Evolutionary conservation across 352 stramenopile species (phyloP).

Genomic region (Saprolegnia parasitica): DNA sequence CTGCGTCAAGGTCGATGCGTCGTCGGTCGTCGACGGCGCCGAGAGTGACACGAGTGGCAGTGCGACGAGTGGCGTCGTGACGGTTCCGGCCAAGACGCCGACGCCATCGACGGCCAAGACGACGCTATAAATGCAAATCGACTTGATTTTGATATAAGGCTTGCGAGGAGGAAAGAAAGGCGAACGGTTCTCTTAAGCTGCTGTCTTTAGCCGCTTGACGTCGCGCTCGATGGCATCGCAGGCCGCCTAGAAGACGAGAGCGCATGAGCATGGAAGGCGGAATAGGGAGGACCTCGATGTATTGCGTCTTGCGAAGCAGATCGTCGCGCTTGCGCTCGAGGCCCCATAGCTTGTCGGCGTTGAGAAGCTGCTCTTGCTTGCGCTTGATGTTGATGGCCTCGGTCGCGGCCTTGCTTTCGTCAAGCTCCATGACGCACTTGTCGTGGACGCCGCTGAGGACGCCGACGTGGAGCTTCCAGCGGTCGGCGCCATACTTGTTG

Average conservation of each 20-base stretch:
- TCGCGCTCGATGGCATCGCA: conserved; percentile 35
- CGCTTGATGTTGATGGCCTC: conserved; percentile 57
- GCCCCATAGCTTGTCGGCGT: conserved; percentile 50
- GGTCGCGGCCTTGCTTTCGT: conserved; percentile 36
- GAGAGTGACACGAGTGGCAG: conserved; percentile 22
- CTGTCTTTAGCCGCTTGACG: conserved; percentile 30
- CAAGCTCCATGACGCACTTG: conserved; percentile 37
- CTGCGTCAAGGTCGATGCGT: conserved; percentile 47
- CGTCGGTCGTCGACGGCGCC: conserved; percentile 36
- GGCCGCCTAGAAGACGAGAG: conserved; percentile 31
- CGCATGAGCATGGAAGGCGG: neutral
- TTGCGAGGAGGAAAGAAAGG: neutral
- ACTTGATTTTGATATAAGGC: conserved; percentile 24
- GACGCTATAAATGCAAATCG: conserved; percentile 3
- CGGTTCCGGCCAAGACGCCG: neutral
- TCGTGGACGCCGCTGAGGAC: conserved; percentile 63
- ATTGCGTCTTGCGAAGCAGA: conserved; percentile 37
- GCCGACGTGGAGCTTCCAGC: conserved; percentile 54
- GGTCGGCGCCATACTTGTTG: conserved; percentile 63
- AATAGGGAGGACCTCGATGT: conserved; percentile 14
- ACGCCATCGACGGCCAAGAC: neutral
- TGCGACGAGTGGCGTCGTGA: conserved; percentile 19
- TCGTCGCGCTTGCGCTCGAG: conserved; percentile 57
- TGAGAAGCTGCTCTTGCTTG: conserved; percentile 66
- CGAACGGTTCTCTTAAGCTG: neutral